phyloP scores from a whole-genome alignment of 352 stramenopile genomes.

The Globisporangium spiculum region DNA sequence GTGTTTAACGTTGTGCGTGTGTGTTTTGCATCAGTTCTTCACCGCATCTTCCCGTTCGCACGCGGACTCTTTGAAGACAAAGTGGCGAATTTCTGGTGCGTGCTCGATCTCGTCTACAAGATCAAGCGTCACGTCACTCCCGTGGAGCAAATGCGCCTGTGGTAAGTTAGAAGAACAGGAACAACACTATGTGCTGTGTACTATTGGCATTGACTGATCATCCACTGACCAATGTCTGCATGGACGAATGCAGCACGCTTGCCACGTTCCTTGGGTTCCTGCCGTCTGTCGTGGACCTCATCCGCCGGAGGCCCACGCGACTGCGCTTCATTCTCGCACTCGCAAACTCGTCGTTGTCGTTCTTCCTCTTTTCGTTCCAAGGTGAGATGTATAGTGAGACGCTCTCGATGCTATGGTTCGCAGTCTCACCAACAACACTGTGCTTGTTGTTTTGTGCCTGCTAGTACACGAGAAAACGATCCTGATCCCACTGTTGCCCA shows the following conservation, averaged over 20 bases:
- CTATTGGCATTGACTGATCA: neutral
- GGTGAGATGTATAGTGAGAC: conserved; percentile 22
- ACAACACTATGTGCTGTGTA: neutral
- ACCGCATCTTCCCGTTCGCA: conserved; percentile 94
- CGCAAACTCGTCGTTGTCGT: conserved; percentile 87
- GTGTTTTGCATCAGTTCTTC: conserved; percentile 60
- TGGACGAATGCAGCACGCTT: conserved; percentile 36
- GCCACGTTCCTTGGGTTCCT: conserved; percentile 86
- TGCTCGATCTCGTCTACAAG: conserved; percentile 81
- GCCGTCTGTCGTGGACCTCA: conserved; percentile 74
- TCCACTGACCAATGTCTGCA: neutral
- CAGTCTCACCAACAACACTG: neutral
- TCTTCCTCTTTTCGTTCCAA: conserved; percentile 98
- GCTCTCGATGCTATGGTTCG: neutral
- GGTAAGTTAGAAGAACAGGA: conserved; percentile 27
- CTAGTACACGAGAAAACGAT: conserved; percentile 97
- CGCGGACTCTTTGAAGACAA: conserved; percentile 98
- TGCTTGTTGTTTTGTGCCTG: neutral
- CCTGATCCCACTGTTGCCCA: conserved; percentile 89
- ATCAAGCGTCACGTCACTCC: conserved; percentile 52
- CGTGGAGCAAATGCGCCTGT: conserved; percentile 67
- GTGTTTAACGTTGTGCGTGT: neutral
- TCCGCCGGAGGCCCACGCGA: conserved; percentile 63
- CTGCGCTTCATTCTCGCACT: conserved; percentile 81
- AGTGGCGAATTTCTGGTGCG: conserved; percentile 96